These are phyloP conservation scores for Akanthomyces uredinophilus DNA, from an alignment of 2,329 filamentous ascomycete species.

Conservation along the genomic window DNA sequence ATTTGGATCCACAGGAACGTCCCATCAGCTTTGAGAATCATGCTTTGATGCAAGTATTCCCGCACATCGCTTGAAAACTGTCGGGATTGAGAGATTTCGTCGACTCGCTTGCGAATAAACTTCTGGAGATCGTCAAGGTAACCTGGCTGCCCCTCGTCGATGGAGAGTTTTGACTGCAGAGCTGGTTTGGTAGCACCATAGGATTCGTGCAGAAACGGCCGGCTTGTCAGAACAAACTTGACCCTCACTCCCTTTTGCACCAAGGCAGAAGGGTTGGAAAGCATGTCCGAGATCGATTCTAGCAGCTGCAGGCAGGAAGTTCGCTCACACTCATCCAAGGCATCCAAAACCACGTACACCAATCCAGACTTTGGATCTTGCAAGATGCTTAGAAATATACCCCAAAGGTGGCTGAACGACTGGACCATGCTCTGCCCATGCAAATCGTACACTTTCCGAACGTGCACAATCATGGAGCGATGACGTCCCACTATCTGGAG, in stretches of 20 bases:
- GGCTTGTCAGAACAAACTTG: slow-evolving; percentile 17
- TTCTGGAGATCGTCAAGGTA: too few relatives aligned
- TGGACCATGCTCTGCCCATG: slow-evolving; percentile 27
- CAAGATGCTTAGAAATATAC: slow-evolving; percentile 28
- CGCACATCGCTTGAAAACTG: too few relatives aligned
- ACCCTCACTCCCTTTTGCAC: slow-evolving; percentile 20
- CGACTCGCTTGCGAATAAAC: too few relatives aligned
- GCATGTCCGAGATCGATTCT: slow-evolving; percentile 20
- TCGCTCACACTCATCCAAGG: slow-evolving; percentile 34
- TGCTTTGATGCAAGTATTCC: too few relatives aligned
- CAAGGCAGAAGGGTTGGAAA: slow-evolving; percentile 15
- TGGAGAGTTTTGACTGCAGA: too few relatives aligned
- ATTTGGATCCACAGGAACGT: too few relatives aligned
- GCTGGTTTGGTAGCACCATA: too few relatives aligned
- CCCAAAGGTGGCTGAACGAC: slow-evolving; percentile 32
- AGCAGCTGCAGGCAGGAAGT: slow-evolving; percentile 23
- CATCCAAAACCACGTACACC: slow-evolving; percentile 32
- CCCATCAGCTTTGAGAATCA: too few relatives aligned
- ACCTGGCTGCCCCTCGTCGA: too few relatives aligned
- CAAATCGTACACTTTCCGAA: slow-evolving; percentile 27
- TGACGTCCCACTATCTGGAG: slow-evolving; percentile 14
- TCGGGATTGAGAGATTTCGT: too few relatives aligned
- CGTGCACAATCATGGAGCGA: slow-evolving; percentile 28
- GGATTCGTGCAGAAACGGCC: too few relatives aligned
- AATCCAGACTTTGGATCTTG: slow-evolving; percentile 24